Conservation (phyloP, 495 filamentous ascomycete genomes). For the Lepidopterella palustris region DNA sequence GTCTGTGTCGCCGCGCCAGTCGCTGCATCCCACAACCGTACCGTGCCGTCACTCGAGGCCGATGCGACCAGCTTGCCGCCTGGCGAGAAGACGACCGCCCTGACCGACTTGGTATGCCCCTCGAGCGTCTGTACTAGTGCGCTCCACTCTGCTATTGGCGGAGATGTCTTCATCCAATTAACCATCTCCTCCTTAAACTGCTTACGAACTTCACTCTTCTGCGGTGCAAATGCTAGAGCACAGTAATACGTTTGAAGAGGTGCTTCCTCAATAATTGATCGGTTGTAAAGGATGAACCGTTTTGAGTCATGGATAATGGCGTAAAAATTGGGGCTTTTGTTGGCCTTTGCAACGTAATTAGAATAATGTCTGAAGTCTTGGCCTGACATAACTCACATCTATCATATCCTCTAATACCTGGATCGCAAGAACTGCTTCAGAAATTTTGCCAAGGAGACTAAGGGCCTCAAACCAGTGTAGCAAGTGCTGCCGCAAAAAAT, state of each 20-base stretch:
- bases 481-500: not conserved
- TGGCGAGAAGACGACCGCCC: not conserved
- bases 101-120: conserved; percentile 76
- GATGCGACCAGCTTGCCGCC: not conserved
- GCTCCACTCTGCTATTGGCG: not conserved
- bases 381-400: conserved; percentile 4
- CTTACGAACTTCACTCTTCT: conserved; percentile 12
- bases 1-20: not conserved
- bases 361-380: not conserved
- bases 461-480: not conserved
- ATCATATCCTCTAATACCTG: conserved; percentile 4
- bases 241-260: conserved; percentile 32
- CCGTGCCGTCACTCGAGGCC: not conserved
- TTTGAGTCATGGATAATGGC: conserved; percentile 35
- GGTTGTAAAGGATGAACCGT: conserved; percentile 34
- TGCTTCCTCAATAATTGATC: conserved; percentile 21
- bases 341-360: not conserved
- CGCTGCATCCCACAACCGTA: not conserved
- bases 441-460: not conserved
- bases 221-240: conserved; percentile 35
- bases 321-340: conserved; percentile 8
- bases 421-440: not conserved
- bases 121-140: not conserved
- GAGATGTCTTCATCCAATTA: not conserved
- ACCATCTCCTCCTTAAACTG: not conserved